Percentiles rank a stretch among this genome's conserved stretches.
These are phyloP conservation scores for Kuraishia capsulata DNA, from an alignment of 805 yeast genomes.

Conservation along the genomic window DNA sequence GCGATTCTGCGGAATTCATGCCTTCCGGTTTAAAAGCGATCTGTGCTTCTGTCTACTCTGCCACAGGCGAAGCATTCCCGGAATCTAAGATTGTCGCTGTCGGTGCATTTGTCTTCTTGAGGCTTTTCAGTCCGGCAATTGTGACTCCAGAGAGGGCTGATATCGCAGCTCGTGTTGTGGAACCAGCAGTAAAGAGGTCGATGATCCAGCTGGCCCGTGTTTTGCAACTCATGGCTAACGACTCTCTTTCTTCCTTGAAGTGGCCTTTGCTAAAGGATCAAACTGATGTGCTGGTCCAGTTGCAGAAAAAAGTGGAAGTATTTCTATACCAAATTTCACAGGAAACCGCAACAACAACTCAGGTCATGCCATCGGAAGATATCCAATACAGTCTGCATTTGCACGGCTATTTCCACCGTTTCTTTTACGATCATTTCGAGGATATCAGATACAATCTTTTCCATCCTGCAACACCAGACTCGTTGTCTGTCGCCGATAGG, in stretches of 20 bases:
- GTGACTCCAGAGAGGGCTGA: conserved; percentile 68
- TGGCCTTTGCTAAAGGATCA: conserved; percentile 45
- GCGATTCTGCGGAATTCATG: conserved; percentile 41
- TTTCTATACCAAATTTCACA: conserved; percentile 27
- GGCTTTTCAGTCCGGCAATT: conserved; percentile 82
- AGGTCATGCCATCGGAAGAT: background rate
- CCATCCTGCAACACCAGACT: background rate
- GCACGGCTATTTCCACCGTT: conserved; percentile 29
- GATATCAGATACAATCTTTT: conserved; percentile 2
- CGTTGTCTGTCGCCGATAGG: background rate
- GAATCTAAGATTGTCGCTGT: conserved; percentile 62
- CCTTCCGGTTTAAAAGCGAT: conserved; percentile 70
- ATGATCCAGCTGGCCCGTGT: conserved; percentile 75
- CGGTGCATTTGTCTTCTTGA: conserved; percentile 77
- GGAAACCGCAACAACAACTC: background rate
- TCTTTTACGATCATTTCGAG: conserved; percentile 41
- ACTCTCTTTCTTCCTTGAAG: conserved; percentile 55
- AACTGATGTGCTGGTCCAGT: conserved; percentile 28
- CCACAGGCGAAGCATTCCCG: conserved; percentile 55
- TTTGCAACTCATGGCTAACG: conserved; percentile 82
- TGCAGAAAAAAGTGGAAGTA: conserved; percentile 27
- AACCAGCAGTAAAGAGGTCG: conserved; percentile 40
- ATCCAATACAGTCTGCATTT: too few relatives aligned
- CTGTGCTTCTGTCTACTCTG: conserved; percentile 52
- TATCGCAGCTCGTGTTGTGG: conserved; percentile 9